A percentile compares a stretch with the other conserved stretches of the same genome.
phyloP scores from a whole-genome alignment of 768 basidiomycete genomes.

The Russula brevipes region DNA sequence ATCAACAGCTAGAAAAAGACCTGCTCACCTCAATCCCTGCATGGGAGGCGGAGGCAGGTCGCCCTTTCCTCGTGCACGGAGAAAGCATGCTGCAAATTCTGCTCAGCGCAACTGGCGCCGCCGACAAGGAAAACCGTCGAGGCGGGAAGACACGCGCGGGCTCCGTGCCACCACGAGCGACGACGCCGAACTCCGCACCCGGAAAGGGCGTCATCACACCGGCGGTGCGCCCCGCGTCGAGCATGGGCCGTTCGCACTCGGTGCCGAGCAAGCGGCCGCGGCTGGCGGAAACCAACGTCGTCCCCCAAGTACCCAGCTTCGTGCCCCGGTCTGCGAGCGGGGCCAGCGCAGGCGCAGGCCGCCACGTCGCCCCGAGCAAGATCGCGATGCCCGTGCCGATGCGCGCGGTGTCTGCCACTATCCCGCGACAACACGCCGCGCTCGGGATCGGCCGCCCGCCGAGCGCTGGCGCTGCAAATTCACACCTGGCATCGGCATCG shows the following conservation, averaged over 20 bases:
- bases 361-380: constrained; percentile 22
- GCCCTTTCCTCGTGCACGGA: constrained; percentile 81
- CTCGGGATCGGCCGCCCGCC: constrained; percentile 49
- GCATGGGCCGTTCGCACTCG: constrained; percentile 39
- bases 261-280: constrained; percentile 61
- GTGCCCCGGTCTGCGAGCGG: constrained; percentile 15
- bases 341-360: constrained; percentile 2
- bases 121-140: constrained; percentile 70
- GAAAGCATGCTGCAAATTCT: constrained; percentile 75
- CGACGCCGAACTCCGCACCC: constrained; percentile 43
- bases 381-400: constrained; percentile 28
- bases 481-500: not conserved
- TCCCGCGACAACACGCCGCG: constrained; percentile 47
- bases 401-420: constrained; percentile 43
- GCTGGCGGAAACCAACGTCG: constrained; percentile 39
- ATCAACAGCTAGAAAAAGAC: constrained; percentile 77
- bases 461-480: too few species aligned
- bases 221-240: constrained; percentile 52
- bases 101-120: constrained; percentile 57
- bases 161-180: constrained; percentile 57
- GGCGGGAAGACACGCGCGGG: constrained; percentile 39
- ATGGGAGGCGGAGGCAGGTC: constrained; percentile 77
- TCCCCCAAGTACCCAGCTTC: constrained; percentile 32
- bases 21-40: constrained; percentile 68
- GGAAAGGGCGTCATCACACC: constrained; percentile 52